Evolutionary conservation across 176 grass and related monocot genomes (phyloP).

Genomic region (Elymus sibiricus): DNA sequence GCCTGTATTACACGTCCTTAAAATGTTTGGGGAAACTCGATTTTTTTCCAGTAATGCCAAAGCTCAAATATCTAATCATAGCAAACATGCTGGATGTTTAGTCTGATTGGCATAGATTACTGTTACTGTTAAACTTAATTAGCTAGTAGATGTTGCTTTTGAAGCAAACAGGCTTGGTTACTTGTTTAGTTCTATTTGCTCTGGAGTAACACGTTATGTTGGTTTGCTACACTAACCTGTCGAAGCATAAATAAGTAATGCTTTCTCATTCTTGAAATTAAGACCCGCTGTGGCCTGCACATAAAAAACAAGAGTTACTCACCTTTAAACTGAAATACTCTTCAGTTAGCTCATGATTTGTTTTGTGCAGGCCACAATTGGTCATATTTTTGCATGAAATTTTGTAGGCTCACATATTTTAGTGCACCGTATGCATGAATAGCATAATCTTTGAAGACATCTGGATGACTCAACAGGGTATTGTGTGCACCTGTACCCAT

Average conservation of each 20-base stretch:
- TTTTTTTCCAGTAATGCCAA: not conserved
- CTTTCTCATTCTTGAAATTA: not conserved
- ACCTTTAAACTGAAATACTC: not conserved
- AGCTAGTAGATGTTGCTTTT: not conserved
- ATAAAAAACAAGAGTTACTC: not conserved
- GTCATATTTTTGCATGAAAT: not conserved
- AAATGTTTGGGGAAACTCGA: not conserved
- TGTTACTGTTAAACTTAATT: not conserved
- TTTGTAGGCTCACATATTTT: not conserved
- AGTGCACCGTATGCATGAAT: not conserved
- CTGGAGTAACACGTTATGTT: not conserved
- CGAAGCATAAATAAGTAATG: not conserved
- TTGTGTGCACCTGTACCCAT: not conserved
- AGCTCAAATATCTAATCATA: not conserved
- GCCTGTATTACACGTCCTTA: not conserved
- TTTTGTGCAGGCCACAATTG: not conserved
- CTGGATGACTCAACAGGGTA: not conserved
- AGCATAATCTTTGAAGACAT: not conserved
- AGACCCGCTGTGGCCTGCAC: not conserved
- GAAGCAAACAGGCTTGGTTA: not conserved
- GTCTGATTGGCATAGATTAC: not conserved
- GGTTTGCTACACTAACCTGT: conserved; percentile 4
- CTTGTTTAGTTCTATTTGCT: not conserved
- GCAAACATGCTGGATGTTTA: not conserved
- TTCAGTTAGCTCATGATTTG: not conserved